Base-by-base conservation (phyloP, 495 filamentous ascomycete genomes). In the Evansstolkia leycettana region DNA sequence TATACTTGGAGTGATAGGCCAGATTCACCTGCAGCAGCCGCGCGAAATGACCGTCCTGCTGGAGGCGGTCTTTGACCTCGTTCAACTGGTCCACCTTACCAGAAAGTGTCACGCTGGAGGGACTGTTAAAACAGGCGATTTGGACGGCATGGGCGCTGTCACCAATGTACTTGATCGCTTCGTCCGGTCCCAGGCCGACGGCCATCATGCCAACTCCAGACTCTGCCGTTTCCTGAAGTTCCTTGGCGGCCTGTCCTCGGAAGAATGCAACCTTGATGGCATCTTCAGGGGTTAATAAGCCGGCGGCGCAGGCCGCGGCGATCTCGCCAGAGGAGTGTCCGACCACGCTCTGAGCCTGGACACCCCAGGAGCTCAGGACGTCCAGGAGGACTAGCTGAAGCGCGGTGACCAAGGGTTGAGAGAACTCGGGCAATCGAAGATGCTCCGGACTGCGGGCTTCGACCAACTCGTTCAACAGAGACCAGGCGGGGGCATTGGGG, bases 1-100 rank as follows among this genome's bases (percentile, higher is more conserved):
- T 76, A 44, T 75, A 68, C 20, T 66, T 65, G n/a, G 71, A 76
- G 40, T 78, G 73, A 36, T 72, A 77, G 5, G 73, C 73, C 7
- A 14, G 20, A 14, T 60, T 53, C 25, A 74, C 65, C 17, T 60
- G 50, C 4, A 77, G 60, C 20, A 62, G 57, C 36, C 73, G 54
- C 32, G 59, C 60, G 47, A 77, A 75, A 16, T 67, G 41, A 1
- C 46, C 41, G 20, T 38, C 19, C 12, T 35, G 19, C 10, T 39
- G 27, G 17, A 51, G 17, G 2, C 13, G 17, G 12, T 25, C 16
- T n/a, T 43, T 20, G 9, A 50, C 25, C 6, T 27, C 42, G 15
- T 45, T 18, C 11, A 52, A 24, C 7, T 36, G 30, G 8, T 15
- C 24, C 2, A 13, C 31, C 32, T 55, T 46, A 10, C 54, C 54